These are phyloP conservation scores for Pleurotus cornucopiae DNA, from an alignment of 768 basidiomycete species.

Conservation along the genomic window DNA sequence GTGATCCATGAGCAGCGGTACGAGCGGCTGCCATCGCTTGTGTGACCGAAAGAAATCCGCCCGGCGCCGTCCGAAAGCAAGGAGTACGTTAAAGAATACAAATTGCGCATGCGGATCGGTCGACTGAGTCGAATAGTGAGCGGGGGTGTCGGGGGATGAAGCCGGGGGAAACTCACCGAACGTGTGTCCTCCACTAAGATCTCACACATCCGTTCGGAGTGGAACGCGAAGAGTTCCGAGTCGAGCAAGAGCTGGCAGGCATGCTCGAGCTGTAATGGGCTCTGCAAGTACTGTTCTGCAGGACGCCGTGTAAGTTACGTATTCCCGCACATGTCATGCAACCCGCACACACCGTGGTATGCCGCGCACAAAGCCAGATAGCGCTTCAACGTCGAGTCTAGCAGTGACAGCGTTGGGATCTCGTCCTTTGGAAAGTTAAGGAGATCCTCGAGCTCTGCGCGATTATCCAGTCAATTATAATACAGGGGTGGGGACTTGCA, in stretches of 20 bases:
- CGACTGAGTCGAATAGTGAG: constrained; percentile 38
- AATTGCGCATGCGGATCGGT: constrained; percentile 84
- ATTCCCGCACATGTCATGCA: neutral
- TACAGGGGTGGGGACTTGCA: constrained; percentile 5
- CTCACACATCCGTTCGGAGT: constrained; percentile 90
- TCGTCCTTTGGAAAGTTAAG: constrained; percentile 62
- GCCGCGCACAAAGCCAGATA: constrained; percentile 77
- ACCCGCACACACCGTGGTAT: constrained; percentile 69
- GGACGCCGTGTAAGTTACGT: constrained; percentile 10
- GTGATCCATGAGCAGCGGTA: constrained; percentile 84
- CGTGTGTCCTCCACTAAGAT: constrained; percentile 66
- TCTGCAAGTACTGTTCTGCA: constrained; percentile 79
- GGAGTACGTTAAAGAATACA: constrained; percentile 74
- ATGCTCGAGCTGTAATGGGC: constrained; percentile 78
- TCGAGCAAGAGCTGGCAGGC: constrained; percentile 73
- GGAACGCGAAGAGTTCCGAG: constrained; percentile 86
- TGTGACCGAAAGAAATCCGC: constrained; percentile 70
- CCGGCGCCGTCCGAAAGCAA: constrained; percentile 68
- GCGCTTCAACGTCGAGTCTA: constrained; percentile 76
- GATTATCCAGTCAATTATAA: neutral
- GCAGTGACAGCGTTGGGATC: constrained; percentile 57
- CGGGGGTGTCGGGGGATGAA: neutral
- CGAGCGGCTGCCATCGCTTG: constrained; percentile 78
- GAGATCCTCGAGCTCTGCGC: constrained; percentile 82
- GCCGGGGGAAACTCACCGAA: constrained; percentile 40